Evolutionary conservation across 257 asterid genomes (phyloP).

Genomic region (Solanum chiquidenum): DNA sequence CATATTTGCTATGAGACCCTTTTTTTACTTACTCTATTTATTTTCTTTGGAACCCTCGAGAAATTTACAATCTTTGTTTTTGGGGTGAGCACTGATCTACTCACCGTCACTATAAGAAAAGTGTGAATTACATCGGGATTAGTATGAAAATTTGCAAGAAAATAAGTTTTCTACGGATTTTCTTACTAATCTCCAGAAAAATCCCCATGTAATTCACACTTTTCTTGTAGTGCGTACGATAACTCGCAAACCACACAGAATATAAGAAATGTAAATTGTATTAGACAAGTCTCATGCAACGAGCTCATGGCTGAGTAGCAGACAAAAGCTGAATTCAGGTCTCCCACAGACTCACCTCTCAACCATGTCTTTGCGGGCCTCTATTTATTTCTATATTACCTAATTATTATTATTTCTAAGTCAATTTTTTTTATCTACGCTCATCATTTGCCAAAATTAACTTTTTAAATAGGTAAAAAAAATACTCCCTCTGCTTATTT

Average conservation of each 20-base stretch:
- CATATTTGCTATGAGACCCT: background rate
- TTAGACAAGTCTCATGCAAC: too few relatives aligned
- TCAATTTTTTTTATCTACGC: background rate
- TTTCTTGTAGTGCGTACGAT: too few relatives aligned
- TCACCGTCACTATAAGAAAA: too few relatives aligned
- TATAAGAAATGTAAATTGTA: too few relatives aligned
- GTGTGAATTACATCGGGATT: too few relatives aligned
- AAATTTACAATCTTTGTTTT: too few relatives aligned
- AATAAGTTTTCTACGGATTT: too few relatives aligned
- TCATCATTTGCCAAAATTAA: background rate
- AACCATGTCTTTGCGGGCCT: background rate
- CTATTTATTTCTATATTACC: background rate
- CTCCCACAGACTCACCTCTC: background rate
- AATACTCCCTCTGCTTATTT: background rate
- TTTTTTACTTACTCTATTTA: background rate
- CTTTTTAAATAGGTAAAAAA: background rate
- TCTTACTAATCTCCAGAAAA: too few relatives aligned
- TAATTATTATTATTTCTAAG: background rate
- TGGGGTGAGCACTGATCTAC: background rate
- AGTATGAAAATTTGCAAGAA: too few relatives aligned
- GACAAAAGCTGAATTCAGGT: background rate
- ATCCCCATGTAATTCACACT: too few relatives aligned
- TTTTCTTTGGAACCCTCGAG: background rate
- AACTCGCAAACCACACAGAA: rapidly evolving
- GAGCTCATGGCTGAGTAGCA: background rate